Evolutionary conservation across 2,329 filamentous ascomycete species (phyloP), one percentile per base, ranked within the genome.

Genomic region (Bipolaris oryzae): DNA sequence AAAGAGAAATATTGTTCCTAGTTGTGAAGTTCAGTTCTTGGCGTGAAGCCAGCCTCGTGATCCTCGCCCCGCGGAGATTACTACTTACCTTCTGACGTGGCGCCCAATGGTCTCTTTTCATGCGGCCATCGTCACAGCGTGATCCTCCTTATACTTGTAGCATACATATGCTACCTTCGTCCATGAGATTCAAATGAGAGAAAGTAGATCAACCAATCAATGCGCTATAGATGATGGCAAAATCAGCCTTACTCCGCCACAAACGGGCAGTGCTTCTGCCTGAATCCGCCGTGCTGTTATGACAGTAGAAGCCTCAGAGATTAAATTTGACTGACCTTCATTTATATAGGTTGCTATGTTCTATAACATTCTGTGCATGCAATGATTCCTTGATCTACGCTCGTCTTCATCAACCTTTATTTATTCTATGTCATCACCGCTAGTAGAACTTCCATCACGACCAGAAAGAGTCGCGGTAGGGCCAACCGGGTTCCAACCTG

Each of bases 171-270:
- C 9, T 2, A 28, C 9, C 9, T 2, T 10, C 7, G 9, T 28
- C 9, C 3, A 28, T 3, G 3, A 2, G 1, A 10, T 10, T 10
- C 7, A 28, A 3, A 10, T 28, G 10, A 28, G 1, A 10, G 25
- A 10, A 10, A 28, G 7, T 28, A 10, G 25, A 28, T 28, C 7
- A 44, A 13, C 20, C 15, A 44, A 18, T 18, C 10, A 9, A 31
- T 44, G 15, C 23, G 23, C 16, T 44, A 15, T 7, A 21, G 15
- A 25, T 28, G 7, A 28, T 9, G 35, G 23, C 6, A 3, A 33
- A 11, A 42, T 16, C 47, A 50, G 25, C 47, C 37, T 50, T 34
- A 11, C 37, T 50, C n/a, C 25, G 37, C 47, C 25, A 39, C 47
- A 42, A 16, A 5, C 25, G 4, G 25, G 25, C 37, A 41, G 2